Conservation (phyloP, 2,329 filamentous ascomycete species). For the Clonostachys byssicola region DNA sequence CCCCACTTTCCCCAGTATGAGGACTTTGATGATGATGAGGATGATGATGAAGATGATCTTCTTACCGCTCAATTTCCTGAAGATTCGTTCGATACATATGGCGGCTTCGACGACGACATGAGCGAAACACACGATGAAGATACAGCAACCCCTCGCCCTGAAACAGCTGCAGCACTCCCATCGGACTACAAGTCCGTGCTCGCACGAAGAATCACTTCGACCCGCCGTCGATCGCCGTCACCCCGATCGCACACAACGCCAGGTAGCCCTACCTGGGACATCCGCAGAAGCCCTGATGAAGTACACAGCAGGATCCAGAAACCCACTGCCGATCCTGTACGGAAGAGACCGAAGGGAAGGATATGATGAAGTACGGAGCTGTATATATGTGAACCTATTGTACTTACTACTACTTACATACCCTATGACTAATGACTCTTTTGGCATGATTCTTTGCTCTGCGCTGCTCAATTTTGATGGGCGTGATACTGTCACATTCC, state of each 20-base stretch:
- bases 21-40: constrained; percentile 10
- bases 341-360: constrained; percentile 33
- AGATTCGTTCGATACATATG: constrained; percentile 22
- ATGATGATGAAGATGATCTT: constrained; percentile 27
- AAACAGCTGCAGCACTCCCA: constrained; percentile 19
- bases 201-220: constrained; percentile 23
- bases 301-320: constrained; percentile 43
- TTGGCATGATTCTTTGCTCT: too few species aligned
- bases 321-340: constrained; percentile 29
- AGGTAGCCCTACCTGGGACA: constrained; percentile 10
- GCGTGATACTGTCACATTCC: too few species aligned
- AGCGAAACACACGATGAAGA: constrained; percentile 14
- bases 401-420: constrained; percentile 19
- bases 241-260: constrained; percentile 20
- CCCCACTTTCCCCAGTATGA: constrained; percentile 12
- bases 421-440: constrained; percentile 18
- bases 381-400: constrained; percentile 33
- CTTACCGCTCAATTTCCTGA: constrained; percentile 31
- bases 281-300: constrained; percentile 41
- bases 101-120: constrained; percentile 12
- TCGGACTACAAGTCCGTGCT: constrained; percentile 26
- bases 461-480: too few species aligned
- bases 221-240: constrained; percentile 26
- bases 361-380: constrained; percentile 21
- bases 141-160: constrained; percentile 35